Evolutionary conservation across 176 grass and related monocot genomes (phyloP).

Genomic region (Aegilops speltoides): DNA sequence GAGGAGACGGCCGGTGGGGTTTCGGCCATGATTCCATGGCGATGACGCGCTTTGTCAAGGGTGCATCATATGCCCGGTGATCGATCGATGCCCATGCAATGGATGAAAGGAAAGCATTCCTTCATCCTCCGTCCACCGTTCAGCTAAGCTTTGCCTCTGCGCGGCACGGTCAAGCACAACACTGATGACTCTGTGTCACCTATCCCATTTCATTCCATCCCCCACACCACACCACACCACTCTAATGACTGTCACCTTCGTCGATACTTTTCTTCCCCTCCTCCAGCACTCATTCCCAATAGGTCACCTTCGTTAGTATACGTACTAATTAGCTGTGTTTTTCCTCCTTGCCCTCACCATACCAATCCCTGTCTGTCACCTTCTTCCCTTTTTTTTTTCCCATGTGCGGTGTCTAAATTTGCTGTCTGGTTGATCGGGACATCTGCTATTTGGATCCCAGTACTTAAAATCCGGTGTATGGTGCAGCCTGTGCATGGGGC

Average conservation of each 20-base stretch:
- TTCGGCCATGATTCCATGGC: conserved; percentile 24
- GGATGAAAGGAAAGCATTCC: background rate
- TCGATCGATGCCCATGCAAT: conserved; percentile 9
- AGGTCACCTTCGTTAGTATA: background rate
- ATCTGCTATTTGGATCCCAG: background rate
- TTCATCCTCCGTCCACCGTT: background rate
- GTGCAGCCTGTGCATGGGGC: too few species aligned
- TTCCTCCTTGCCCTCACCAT: background rate
- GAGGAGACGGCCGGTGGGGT: background rate
- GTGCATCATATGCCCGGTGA: conserved; percentile 18
- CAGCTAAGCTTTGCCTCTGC: background rate
- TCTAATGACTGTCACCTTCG: background rate
- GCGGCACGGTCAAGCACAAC: conserved; percentile 3
- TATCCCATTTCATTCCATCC: background rate
- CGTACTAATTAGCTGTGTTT: background rate
- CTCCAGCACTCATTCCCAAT: background rate
- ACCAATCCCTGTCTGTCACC: background rate
- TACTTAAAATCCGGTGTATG: too few species aligned
- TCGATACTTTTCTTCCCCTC: background rate
- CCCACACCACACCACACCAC: background rate
- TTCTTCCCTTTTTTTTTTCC: background rate
- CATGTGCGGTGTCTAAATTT: background rate
- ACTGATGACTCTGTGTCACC: background rate
- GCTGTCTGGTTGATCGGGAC: background rate
- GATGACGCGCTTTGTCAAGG: conserved; percentile 23